Conservation (phyloP, 345 rosid genomes). For the Rhodamnia argentea region DNA sequence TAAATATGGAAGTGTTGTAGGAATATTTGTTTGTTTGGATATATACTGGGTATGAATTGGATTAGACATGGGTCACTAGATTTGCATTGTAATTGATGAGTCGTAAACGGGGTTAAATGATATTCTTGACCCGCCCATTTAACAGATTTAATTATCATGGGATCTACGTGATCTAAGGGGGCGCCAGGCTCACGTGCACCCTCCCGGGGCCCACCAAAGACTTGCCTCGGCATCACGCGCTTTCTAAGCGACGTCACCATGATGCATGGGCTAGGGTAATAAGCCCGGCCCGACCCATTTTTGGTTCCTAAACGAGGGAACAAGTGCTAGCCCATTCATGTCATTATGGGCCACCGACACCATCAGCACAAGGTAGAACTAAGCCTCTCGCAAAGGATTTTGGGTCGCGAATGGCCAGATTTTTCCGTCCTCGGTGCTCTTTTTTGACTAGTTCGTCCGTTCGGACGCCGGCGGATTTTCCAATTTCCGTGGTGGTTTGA, state of each 20-base stretch:
- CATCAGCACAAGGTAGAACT: background rate
- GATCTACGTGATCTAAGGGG: background rate
- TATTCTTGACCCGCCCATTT: too few species aligned
- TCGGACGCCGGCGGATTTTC: background rate
- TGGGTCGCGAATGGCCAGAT: background rate
- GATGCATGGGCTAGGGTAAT: background rate
- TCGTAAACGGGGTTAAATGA: too few species aligned
- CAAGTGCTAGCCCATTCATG: background rate
- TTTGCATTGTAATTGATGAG: too few species aligned
- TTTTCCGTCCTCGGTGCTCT: background rate
- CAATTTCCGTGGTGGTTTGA: background rate
- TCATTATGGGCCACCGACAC: background rate
- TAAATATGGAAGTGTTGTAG: too few species aligned
- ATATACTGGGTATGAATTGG: too few species aligned
- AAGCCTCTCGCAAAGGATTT: background rate
- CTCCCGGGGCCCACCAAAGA: too few species aligned
- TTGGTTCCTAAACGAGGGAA: background rate
- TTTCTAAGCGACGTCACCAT: background rate
- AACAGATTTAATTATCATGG: background rate
- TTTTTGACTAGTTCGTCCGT: background rate
- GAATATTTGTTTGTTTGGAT: too few species aligned
- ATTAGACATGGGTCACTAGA: too few species aligned
- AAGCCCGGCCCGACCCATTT: background rate
- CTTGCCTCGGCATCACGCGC: background rate
- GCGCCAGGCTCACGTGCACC: background rate